Evolutionary conservation across 2,329 filamentous ascomycete species (phyloP).

Genomic region (Fusarium pininemorale): DNA sequence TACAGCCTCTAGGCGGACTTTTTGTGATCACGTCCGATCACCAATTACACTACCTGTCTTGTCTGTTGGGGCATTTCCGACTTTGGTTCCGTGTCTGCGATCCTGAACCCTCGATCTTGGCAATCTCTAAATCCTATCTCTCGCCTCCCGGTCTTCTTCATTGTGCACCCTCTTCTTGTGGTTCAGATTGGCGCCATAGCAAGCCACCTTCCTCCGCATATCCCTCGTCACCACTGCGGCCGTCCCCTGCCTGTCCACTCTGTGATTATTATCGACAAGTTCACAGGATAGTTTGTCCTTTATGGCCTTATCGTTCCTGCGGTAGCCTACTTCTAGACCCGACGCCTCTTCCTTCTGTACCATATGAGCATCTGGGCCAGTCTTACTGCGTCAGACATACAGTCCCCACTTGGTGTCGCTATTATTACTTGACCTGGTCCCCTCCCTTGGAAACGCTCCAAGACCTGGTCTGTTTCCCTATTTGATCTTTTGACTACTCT

Average conservation of each 20-base stretch:
- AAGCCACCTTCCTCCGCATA: slow-evolving; percentile 31
- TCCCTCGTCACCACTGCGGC: slow-evolving; percentile 17
- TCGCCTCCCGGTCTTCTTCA: background rate
- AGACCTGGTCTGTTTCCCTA: slow-evolving; percentile 9
- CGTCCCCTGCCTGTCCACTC: background rate
- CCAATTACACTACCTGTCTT: slow-evolving; percentile 24
- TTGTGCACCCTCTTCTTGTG: background rate
- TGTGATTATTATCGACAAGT: slow-evolving; percentile 4
- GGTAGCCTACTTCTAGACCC: slow-evolving; percentile 40
- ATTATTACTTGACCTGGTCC: slow-evolving; percentile 37
- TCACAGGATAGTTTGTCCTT: slow-evolving; percentile 14
- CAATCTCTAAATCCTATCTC: slow-evolving; percentile 17
- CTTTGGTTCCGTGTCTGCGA: slow-evolving; percentile 19
- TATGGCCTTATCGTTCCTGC: slow-evolving; percentile 22
- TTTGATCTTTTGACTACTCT: slow-evolving; percentile 15
- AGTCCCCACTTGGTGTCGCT: slow-evolving; percentile 23
- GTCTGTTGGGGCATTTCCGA: slow-evolving; percentile 10
- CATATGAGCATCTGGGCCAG: slow-evolving; percentile 35
- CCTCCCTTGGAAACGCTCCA: slow-evolving; percentile 25
- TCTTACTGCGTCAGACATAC: slow-evolving; percentile 30
- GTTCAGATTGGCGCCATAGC: slow-evolving; percentile 20
- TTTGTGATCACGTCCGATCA: slow-evolving; percentile 13
- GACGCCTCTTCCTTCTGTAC: slow-evolving; percentile 35
- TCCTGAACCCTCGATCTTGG: slow-evolving; percentile 14
- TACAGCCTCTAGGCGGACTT: slow-evolving; percentile 11